Conservation (phyloP, 208 protist species). For the Novymonas esmeraldas region DNA sequence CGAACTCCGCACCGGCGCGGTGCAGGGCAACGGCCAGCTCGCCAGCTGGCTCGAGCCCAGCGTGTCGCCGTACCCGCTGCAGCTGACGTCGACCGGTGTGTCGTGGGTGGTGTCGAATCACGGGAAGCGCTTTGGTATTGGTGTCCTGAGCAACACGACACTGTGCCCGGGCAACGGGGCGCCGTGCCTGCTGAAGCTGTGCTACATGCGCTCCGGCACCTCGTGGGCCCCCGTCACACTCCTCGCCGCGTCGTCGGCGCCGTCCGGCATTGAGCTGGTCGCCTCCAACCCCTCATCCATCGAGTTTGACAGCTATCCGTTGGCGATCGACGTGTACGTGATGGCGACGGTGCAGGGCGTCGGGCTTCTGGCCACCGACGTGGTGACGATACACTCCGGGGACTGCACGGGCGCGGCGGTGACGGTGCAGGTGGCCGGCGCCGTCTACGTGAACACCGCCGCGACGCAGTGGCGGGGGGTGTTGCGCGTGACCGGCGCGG, state of each 20-base stretch:
- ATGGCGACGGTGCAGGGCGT: constrained; percentile 77
- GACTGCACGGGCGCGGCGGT: constrained; percentile 50
- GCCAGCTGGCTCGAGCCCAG: constrained; percentile 67
- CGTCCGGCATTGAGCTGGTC: constrained; percentile 40
- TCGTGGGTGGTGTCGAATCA: constrained; percentile 73
- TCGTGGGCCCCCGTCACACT: constrained; percentile 83
- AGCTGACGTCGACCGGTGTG: constrained; percentile 45
- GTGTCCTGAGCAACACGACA: constrained; percentile 48
- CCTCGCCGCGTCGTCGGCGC: background rate
- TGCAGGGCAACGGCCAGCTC: constrained; percentile 60
- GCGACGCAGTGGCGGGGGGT: constrained; percentile 74
- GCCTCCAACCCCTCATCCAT: constrained; percentile 71
- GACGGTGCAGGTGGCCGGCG: constrained; percentile 34
- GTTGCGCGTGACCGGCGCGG: constrained; percentile 52
- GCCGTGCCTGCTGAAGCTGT: constrained; percentile 79
- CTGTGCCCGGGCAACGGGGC: constrained; percentile 56
- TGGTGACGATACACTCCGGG: constrained; percentile 42
- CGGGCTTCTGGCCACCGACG: constrained; percentile 47
- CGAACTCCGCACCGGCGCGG: constrained; percentile 65
- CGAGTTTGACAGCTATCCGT: constrained; percentile 68
- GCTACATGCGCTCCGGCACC: constrained; percentile 68
- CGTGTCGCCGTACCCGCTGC: constrained; percentile 55
- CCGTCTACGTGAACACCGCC: constrained; percentile 23
- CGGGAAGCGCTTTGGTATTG: constrained; percentile 64
- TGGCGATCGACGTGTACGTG: constrained; percentile 77